Evolutionary conservation across 352 stramenopile genomes (phyloP).

Genomic region (Phytophthora boehmeriae): DNA sequence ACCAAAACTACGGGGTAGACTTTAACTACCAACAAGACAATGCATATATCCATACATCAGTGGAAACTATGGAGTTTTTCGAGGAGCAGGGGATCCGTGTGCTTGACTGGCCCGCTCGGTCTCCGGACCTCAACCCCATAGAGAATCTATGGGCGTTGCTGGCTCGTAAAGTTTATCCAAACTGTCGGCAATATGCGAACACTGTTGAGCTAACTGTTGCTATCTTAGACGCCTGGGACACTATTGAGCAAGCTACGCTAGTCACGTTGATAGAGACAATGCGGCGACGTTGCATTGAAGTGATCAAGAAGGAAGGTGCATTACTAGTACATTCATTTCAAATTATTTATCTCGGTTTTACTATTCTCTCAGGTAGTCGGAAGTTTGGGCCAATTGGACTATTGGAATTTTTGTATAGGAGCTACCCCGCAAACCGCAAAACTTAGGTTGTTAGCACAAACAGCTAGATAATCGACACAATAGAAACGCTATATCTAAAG

Average conservation of each 20-base stretch:
- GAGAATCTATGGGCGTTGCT: constrained; percentile 12
- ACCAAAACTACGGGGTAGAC: no score
- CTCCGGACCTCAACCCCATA: constrained; percentile 12
- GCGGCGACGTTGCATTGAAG: constrained; percentile 6
- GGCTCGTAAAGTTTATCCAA: background rate
- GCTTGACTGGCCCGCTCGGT: constrained; percentile 10
- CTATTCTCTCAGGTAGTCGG: no score
- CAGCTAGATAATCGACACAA: no score
- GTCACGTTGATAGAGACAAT: constrained; percentile 5
- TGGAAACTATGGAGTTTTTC: constrained; percentile 4
- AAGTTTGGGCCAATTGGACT: no score
- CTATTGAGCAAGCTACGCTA: background rate
- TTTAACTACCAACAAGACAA: no score
- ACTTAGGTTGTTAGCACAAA: background rate
- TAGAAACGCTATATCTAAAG: no score
- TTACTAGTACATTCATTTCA: no score
- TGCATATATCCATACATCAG: no score
- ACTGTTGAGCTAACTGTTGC: background rate
- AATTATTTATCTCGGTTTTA: no score
- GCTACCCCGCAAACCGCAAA: background rate
- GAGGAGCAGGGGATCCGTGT: constrained; percentile 3
- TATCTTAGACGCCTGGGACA: background rate
- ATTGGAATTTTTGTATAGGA: no score
- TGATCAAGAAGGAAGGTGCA: constrained; percentile 6
- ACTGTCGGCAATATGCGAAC: constrained; percentile 10